A percentile compares a stretch with the other conserved stretches of the same genome.
Conservation (phyloP, 2,329 filamentous ascomycete species). For the Chaetomium sp. region DNA sequence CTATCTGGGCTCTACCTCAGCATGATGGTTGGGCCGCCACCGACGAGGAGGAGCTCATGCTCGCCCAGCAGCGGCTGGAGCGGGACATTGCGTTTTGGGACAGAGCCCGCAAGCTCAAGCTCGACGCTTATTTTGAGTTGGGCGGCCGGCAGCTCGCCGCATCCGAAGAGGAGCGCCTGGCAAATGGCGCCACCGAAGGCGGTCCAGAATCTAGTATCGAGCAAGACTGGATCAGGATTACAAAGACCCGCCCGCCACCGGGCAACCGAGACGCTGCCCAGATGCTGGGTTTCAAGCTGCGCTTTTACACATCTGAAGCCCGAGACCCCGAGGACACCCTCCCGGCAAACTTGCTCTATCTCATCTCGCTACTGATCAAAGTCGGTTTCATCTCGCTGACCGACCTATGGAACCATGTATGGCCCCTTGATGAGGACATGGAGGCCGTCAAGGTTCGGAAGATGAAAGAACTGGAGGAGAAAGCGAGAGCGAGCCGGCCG, state of each 20-base stretch:
- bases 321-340: conserved; percentile 75
- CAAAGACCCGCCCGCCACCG: conserved; percentile 76
- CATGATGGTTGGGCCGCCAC: conserved; percentile 64
- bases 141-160: conserved; percentile 70
- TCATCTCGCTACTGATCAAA: conserved; percentile 91
- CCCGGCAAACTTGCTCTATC: conserved; percentile 88
- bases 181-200: conserved; percentile 46
- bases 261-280: conserved; percentile 94
- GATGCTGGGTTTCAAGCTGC: conserved; percentile 93
- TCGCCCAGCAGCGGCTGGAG: conserved; percentile 58
- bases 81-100: conserved; percentile 83
- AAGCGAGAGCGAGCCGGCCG: conserved; percentile 69
- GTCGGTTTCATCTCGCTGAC: conserved; percentile 92
- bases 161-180: conserved; percentile 53
- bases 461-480: conserved; percentile 74
- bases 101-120: conserved; percentile 71
- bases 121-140: conserved; percentile 87
- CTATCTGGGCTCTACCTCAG: conserved; percentile 79
- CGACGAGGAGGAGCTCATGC: conserved; percentile 67
- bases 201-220: conserved; percentile 59
- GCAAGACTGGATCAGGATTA: conserved; percentile 75
- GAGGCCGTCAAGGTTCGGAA: conserved; percentile 68
- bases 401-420: conserved; percentile 90
- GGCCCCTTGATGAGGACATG: conserved; percentile 84
- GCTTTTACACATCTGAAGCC: conserved; percentile 84